Conservation (phyloP, 805 yeast genomes). For the Lipomyces chichibuensis region DNA sequence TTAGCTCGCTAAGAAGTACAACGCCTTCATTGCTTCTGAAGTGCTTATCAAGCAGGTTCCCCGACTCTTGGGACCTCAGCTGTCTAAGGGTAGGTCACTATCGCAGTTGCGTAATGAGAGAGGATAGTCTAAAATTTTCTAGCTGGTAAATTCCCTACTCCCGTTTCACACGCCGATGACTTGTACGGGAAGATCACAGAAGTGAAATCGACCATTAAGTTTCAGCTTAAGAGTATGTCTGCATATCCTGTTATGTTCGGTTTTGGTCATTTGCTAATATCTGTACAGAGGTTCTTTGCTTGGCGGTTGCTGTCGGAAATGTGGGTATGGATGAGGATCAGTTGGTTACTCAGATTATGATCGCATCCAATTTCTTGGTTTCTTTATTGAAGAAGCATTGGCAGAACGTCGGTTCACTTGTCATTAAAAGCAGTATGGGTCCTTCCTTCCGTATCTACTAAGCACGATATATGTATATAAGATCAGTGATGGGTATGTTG, state of each 20-base stretch:
- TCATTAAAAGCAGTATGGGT: constrained; percentile 99
- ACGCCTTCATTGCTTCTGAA: constrained; percentile 99
- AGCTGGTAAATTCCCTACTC: constrained; percentile 99
- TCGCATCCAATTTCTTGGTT: constrained; percentile 98
- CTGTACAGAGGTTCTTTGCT: constrained; percentile 84
- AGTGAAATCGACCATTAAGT: constrained; percentile 99
- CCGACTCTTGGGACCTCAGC: constrained; percentile 99
- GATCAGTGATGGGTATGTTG: background rate
- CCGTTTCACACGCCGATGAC: constrained; percentile 99
- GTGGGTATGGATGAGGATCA: constrained; percentile 98
- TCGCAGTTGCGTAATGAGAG: background rate
- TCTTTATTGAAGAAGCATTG: constrained; percentile 99
- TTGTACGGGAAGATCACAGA: constrained; percentile 93
- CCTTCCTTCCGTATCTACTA: constrained; percentile 99
- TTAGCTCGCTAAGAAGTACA: constrained; percentile 97
- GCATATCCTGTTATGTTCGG: background rate
- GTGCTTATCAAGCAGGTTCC: constrained; percentile 99
- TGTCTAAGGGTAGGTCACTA: constrained; percentile 67
- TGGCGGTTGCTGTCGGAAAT: constrained; percentile 99
- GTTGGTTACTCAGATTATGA: constrained; percentile 95
- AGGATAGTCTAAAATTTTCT: background rate
- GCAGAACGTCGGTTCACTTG: constrained; percentile 99
- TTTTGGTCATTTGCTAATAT: background rate
- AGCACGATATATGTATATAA: constrained; percentile 37
- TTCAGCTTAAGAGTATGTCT: constrained; percentile 80